phyloP scores from a whole-genome alignment of 2,329 filamentous ascomycete genomes.

The Botrytis galanthina region DNA sequence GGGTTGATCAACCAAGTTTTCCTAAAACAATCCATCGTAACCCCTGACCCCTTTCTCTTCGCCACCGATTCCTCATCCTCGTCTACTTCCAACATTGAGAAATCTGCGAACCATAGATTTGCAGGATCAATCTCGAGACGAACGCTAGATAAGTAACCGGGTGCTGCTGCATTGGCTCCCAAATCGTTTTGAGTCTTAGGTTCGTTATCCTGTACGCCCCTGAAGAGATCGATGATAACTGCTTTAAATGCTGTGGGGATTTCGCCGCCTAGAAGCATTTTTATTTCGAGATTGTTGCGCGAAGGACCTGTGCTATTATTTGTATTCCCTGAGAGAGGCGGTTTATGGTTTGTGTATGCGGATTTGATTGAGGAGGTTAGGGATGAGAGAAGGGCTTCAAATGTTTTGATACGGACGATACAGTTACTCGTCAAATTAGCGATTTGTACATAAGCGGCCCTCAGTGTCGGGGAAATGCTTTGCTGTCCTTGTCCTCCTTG shows the following conservation, averaged over 20 bases:
- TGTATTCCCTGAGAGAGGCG: slow-evolving; percentile 24
- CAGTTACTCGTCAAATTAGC: slow-evolving; percentile 34
- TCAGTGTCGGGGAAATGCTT: slow-evolving; percentile 31
- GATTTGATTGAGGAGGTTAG: slow-evolving; percentile 33
- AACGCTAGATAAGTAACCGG: slow-evolving; percentile 21
- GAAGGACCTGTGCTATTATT: slow-evolving; percentile 26
- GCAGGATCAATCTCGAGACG: slow-evolving; percentile 38
- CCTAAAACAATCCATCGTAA: slow-evolving; percentile 37
- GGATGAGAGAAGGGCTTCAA: slow-evolving; percentile 36
- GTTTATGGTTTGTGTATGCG: slow-evolving; percentile 30
- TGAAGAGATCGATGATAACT: slow-evolving; percentile 37
- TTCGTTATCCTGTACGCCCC: slow-evolving; percentile 23
- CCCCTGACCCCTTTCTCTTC: slow-evolving; percentile 25
- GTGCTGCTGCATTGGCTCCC: not conserved
- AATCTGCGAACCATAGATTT: slow-evolving; percentile 39
- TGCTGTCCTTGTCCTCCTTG: slow-evolving; percentile 17
- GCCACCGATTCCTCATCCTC: slow-evolving; percentile 31
- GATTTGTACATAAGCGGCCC: slow-evolving; percentile 37
- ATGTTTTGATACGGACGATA: slow-evolving; percentile 35
- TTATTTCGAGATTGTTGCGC: slow-evolving; percentile 37
- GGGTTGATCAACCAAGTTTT: slow-evolving; percentile 36
- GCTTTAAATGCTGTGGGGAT: slow-evolving; percentile 37
- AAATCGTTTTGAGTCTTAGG: not conserved
- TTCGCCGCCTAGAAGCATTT: slow-evolving; percentile 37
- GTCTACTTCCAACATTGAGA: slow-evolving; percentile 36